Evolutionary conservation across 2,329 filamentous ascomycete species (phyloP).

Genomic region (Apiospora malaysiana): DNA sequence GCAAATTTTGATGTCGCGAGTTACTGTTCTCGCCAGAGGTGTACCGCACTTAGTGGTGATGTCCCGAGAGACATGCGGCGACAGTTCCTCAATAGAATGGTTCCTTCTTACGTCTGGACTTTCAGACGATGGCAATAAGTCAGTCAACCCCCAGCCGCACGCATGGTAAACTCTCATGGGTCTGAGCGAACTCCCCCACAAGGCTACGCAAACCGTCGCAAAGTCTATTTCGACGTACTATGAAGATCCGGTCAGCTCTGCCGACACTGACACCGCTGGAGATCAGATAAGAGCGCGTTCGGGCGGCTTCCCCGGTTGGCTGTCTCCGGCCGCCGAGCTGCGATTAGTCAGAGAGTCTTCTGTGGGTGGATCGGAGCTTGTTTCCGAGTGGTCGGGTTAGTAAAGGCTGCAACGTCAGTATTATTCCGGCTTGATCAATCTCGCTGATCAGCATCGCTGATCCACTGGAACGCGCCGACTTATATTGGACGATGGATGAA

Average conservation of each 20-base stretch:
- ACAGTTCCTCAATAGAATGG: too few species aligned
- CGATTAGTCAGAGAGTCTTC: accelerated
- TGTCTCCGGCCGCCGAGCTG: background rate
- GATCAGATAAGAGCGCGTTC: background rate
- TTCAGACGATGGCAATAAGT: too few species aligned
- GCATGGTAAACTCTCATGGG: too few species aligned
- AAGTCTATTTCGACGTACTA: background rate
- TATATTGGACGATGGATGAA: too few species aligned
- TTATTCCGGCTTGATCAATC: background rate
- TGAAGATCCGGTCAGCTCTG: background rate
- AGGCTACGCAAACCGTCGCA: background rate
- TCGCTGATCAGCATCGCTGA: too few species aligned
- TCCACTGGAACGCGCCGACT: too few species aligned
- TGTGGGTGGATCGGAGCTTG: background rate
- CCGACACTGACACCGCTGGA: too few species aligned
- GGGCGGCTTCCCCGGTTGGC: background rate
- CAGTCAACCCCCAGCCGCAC: background rate
- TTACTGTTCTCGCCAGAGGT: background rate
- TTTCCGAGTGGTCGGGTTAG: background rate
- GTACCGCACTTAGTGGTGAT: too few species aligned
- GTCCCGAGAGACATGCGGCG: too few species aligned
- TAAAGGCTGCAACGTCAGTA: background rate
- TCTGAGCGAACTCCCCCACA: background rate
- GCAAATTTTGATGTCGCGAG: background rate
- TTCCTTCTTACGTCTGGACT: too few species aligned